These are phyloP conservation scores for Mycotypha africana DNA, from an alignment of 371 early-diverging fungal genomes.

Conservation along the genomic window DNA sequence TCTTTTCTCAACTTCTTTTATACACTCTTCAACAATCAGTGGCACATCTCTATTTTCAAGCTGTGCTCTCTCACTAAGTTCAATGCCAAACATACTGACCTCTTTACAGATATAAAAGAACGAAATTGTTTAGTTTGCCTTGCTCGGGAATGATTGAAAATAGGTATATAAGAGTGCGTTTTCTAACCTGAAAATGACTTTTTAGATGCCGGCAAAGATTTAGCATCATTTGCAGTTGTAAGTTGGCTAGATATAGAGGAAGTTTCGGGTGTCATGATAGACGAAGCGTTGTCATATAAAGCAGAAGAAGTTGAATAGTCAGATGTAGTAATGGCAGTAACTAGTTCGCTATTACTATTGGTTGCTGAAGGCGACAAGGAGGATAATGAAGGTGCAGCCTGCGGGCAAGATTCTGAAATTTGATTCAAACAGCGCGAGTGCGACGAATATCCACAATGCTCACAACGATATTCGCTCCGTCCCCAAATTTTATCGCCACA, in stretches of 20 bases:
- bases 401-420: slow-evolving; percentile 27
- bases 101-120: background rate
- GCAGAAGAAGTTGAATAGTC: too few relatives aligned
- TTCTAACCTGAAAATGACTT: slow-evolving; percentile 4
- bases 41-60: slow-evolving; percentile 52
- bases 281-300: too few relatives aligned
- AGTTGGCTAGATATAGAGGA: too few relatives aligned
- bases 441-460: slow-evolving; percentile 33
- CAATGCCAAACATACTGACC: slow-evolving; percentile 28
- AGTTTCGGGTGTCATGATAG: too few relatives aligned
- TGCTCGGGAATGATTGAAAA: background rate
- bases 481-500: slow-evolving; percentile 89
- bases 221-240: too few relatives aligned
- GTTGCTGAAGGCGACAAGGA: too few relatives aligned
- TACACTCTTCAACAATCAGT: slow-evolving; percentile 68
- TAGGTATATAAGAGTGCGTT: too few relatives aligned
- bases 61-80: slow-evolving; percentile 20
- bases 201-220: background rate
- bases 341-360: slow-evolving; percentile 15
- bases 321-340: too few relatives aligned
- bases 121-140: too few relatives aligned
- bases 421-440: slow-evolving; percentile 30
- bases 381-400: background rate
- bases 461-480: slow-evolving; percentile 73
- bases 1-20: slow-evolving; percentile 70